A percentile compares a stretch with the other conserved stretches of the same genome.
Evolutionary conservation across 805 yeast genomes (phyloP).

Genomic region (Starmerella lactis-condensi): DNA sequence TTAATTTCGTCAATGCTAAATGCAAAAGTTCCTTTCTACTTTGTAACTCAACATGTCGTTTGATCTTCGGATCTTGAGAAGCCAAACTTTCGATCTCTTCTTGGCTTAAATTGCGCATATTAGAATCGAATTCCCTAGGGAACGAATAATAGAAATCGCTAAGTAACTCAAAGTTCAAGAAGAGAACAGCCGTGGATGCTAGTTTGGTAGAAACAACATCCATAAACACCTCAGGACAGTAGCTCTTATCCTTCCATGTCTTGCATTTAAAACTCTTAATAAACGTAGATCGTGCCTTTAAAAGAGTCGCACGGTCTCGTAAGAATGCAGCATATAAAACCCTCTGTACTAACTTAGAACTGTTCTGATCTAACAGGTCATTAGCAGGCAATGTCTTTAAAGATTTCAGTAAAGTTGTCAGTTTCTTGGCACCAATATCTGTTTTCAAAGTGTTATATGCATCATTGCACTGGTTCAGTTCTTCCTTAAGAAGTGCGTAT

Average conservation of each 20-base stretch:
- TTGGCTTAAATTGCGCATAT: slow-evolving; percentile 43
- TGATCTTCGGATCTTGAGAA: slow-evolving; percentile 80
- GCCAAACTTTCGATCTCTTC: slow-evolving; percentile 82
- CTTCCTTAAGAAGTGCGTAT: slow-evolving; percentile 56
- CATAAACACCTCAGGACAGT: slow-evolving; percentile 86
- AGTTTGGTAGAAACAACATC: slow-evolving; percentile 84
- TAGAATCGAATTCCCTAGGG: slow-evolving; percentile 77
- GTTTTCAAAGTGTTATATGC: slow-evolving; percentile 41
- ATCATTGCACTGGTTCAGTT: slow-evolving; percentile 59
- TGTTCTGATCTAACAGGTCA: slow-evolving; percentile 28
- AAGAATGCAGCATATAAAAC: slow-evolving; percentile 77
- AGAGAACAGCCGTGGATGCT: slow-evolving; percentile 81
- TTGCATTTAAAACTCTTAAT: slow-evolving; percentile 61
- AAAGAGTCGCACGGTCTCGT: slow-evolving; percentile 48
- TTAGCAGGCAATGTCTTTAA: slow-evolving; percentile 30
- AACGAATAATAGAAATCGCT: slow-evolving; percentile 92
- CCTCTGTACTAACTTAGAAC: slow-evolving; percentile 48
- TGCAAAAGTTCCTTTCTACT: slow-evolving; percentile 79
- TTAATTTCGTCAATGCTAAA: slow-evolving; percentile 67
- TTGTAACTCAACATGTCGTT: slow-evolving; percentile 80
- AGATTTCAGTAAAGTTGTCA: slow-evolving; percentile 66
- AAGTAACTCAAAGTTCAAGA: slow-evolving; percentile 78
- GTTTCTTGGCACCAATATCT: slow-evolving; percentile 66
- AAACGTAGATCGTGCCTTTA: slow-evolving; percentile 58
- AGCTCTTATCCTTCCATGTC: slow-evolving; percentile 59